These are phyloP conservation scores for Ascochyta rabiei DNA, from an alignment of 2,329 filamentous ascomycete genomes.

Conservation along the genomic window DNA sequence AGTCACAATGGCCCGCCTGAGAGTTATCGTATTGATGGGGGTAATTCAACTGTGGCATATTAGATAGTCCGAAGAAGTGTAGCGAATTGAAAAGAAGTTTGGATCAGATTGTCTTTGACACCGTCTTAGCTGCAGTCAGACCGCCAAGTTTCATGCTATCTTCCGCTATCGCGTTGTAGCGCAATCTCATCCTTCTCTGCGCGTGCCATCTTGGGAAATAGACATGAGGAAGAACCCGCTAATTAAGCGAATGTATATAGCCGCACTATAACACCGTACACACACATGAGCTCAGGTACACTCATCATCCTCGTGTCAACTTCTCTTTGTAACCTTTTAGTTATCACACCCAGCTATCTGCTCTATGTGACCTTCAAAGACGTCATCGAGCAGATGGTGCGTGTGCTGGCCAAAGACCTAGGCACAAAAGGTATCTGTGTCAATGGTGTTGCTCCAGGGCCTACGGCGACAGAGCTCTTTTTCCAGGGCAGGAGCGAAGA, in stretches of 20 bases:
- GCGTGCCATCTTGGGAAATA: too few species aligned
- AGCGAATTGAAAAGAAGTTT: not conserved
- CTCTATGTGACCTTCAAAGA: constrained; percentile 63
- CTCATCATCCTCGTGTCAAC: constrained; percentile 31
- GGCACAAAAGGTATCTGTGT: constrained; percentile 58
- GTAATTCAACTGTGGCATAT: constrained; percentile 7
- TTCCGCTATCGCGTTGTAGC: not conserved
- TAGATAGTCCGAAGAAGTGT: not conserved
- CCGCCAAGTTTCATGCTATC: not conserved
- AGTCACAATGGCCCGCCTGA: constrained; percentile 47
- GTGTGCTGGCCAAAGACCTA: constrained; percentile 62
- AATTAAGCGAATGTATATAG: too few species aligned
- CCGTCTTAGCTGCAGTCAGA: not conserved
- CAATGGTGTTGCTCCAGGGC: constrained; percentile 60
- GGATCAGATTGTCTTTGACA: not conserved
- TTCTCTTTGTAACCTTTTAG: constrained; percentile 20
- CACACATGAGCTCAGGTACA: constrained; percentile 22
- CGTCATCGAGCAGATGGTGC: constrained; percentile 64
- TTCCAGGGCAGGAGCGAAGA: constrained; percentile 48
- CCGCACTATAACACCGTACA: too few species aligned
- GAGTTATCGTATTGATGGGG: constrained; percentile 44
- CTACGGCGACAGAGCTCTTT: constrained; percentile 64
- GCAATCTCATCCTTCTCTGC: too few species aligned
- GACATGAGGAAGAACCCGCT: too few species aligned
- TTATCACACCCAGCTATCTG: constrained; percentile 32